Evolutionary conservation across 768 basidiomycete genomes (phyloP).

Genomic region (Mycena alexandri): DNA sequence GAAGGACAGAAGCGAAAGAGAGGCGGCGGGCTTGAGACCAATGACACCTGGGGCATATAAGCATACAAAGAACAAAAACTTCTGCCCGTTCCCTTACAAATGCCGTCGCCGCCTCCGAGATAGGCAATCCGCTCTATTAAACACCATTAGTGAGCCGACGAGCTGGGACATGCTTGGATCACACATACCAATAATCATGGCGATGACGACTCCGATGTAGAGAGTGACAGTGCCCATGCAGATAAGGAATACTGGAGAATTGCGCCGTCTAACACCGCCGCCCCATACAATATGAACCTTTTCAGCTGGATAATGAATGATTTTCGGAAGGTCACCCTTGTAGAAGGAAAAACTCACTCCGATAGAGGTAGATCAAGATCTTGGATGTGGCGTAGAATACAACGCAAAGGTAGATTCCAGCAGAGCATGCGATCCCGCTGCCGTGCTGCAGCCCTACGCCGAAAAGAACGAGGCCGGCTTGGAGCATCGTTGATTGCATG

Average conservation of each 20-base stretch:
- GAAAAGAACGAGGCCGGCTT: constrained; percentile 58
- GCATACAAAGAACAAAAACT: background rate
- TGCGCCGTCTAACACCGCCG: constrained; percentile 45
- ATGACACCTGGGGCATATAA: constrained; percentile 46
- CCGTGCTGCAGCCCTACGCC: constrained; percentile 58
- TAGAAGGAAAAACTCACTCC: constrained; percentile 46
- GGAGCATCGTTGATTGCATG: background rate
- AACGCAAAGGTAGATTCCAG: constrained; percentile 60
- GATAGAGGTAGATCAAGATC: constrained; percentile 61
- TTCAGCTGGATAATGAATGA: constrained; percentile 48
- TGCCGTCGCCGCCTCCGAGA: constrained; percentile 47
- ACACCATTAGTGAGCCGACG: background rate
- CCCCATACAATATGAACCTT: constrained; percentile 62
- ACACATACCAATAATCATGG: constrained; percentile 54
- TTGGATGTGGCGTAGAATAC: constrained; percentile 57
- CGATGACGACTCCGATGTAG: constrained; percentile 55
- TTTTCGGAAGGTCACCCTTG: constrained; percentile 7
- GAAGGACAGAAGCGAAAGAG: constrained; percentile 58
- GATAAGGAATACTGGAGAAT: constrained; percentile 55
- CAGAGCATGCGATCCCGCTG: constrained; percentile 48
- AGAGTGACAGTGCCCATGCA: constrained; percentile 53
- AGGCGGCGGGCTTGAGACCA: constrained; percentile 58
- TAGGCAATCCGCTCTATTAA: constrained; percentile 51
- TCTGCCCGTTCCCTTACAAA: constrained; percentile 42
- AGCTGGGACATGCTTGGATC: background rate